Percentiles rank a stretch among this genome's conserved stretches.
These are phyloP conservation scores for Fusarium scirpi DNA, from an alignment of 2,329 filamentous ascomycete species.

Conservation along the genomic window DNA sequence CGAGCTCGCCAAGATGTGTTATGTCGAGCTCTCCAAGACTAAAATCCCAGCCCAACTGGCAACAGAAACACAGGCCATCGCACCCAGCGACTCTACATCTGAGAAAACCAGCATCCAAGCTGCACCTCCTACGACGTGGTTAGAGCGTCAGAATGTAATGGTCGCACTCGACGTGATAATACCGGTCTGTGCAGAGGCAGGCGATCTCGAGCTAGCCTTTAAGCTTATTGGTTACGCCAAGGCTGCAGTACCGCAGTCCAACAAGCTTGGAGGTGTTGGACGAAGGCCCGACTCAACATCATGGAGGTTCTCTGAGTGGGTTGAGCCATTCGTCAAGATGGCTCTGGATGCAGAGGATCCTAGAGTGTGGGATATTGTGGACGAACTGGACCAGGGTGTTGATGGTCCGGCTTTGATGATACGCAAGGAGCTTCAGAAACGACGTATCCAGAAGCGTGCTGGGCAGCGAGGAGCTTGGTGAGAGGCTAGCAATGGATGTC, in stretches of 20 bases:
- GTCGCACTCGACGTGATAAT: conserved; percentile 47
- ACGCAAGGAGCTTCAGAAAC: conserved; percentile 44
- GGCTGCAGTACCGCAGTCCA: conserved; percentile 1
- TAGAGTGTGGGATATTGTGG: conserved; percentile 52
- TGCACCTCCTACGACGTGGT: conserved; percentile 11
- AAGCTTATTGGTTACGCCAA: conserved; percentile 43
- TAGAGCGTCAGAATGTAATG: conserved; percentile 22
- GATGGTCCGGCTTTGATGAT: conserved; percentile 40
- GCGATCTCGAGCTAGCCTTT: conserved; percentile 52
- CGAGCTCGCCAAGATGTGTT: conserved; percentile 50
- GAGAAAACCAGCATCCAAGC: conserved; percentile 7
- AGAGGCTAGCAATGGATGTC: not conserved
- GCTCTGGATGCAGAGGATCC: conserved; percentile 48
- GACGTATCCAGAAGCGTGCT: conserved; percentile 39
- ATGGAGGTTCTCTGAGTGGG: conserved; percentile 44
- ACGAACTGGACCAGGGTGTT: conserved; percentile 42
- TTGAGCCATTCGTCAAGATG: conserved; percentile 45
- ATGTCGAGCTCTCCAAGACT: conserved; percentile 32
- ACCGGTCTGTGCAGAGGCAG: conserved; percentile 45
- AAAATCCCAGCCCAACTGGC: not conserved
- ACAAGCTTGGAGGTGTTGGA: not conserved
- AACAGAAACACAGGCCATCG: not conserved
- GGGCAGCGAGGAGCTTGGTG: conserved; percentile 12
- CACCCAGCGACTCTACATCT: not conserved
- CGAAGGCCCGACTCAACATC: not conserved